Evolutionary conservation across 2,329 filamentous ascomycete genomes (phyloP).

Genomic region (Nothophoma quercina): DNA sequence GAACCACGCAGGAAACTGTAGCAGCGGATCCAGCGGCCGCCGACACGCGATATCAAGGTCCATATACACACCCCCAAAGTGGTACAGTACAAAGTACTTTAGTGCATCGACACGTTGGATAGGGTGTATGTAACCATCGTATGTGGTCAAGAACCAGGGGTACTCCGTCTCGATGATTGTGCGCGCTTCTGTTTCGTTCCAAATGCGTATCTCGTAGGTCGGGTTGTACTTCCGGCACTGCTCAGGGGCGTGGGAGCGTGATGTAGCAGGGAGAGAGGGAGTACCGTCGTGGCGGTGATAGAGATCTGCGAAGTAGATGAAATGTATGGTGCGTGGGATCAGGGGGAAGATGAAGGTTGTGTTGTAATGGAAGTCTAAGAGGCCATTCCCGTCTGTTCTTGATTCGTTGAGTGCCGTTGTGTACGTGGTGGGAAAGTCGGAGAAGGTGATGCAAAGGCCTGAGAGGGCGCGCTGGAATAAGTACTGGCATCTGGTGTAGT

Average conservation of each 20-base stretch:
- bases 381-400: constrained; percentile 5
- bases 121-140: constrained; percentile 31
- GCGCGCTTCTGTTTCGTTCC: constrained; percentile 26
- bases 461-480: constrained; percentile 17
- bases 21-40: constrained; percentile 25
- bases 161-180: constrained; percentile 25
- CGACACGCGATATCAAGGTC: constrained; percentile 36
- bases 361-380: constrained; percentile 20
- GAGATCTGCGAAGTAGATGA: constrained; percentile 26
- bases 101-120: constrained; percentile 38
- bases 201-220: constrained; percentile 27
- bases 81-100: constrained; percentile 35
- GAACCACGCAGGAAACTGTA: constrained; percentile 30
- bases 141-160: constrained; percentile 30
- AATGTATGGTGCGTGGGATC: constrained; percentile 25
- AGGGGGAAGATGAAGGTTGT: constrained; percentile 6
- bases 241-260: constrained; percentile 23
- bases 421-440: constrained; percentile 21
- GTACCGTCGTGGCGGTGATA: constrained; percentile 19
- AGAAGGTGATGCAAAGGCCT: constrained; percentile 12
- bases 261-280: constrained; percentile 5
- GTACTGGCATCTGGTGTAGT: constrained; percentile 14
- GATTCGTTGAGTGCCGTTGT: constrained; percentile 19
- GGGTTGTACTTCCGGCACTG: constrained; percentile 28
- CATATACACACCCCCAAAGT: constrained; percentile 38